Conservation (phyloP, 352 stramenopile genomes). For the Phytopythium litorale region DNA sequence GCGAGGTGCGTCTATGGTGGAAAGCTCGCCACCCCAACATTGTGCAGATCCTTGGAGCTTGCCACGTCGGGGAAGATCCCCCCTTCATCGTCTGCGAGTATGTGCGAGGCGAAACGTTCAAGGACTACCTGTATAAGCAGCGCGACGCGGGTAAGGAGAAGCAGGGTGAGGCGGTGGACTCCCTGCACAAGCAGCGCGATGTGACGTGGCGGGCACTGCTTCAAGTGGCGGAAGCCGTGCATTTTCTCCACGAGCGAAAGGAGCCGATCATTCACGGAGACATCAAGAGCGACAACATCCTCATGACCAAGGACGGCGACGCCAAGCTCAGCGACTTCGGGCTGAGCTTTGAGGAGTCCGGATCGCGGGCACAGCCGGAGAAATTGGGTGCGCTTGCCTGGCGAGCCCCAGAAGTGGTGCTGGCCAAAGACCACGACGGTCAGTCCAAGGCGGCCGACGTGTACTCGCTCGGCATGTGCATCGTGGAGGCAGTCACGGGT, state of each 20-base stretch:
- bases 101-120: constrained; percentile 11
- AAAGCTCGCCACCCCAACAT: constrained; percentile 14
- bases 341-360: constrained; percentile 15
- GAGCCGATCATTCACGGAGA: constrained; percentile 19
- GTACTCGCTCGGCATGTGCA: constrained; percentile 17
- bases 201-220: too few species aligned
- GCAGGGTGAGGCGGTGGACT: too few species aligned
- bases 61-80: constrained; percentile 7
- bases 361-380: constrained; percentile 6
- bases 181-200: too few species aligned
- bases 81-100: constrained; percentile 20
- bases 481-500: constrained; percentile 12
- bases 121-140: constrained; percentile 11
- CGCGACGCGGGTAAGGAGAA: not conserved
- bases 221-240: constrained; percentile 1
- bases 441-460: constrained; percentile 10
- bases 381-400: constrained; percentile 10
- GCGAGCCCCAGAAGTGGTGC: constrained; percentile 14
- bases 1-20: constrained; percentile 15
- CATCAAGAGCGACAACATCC: constrained; percentile 23
- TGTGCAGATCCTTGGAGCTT: constrained; percentile 20
- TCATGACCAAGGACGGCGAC: constrained; percentile 18
- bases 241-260: constrained; percentile 14
- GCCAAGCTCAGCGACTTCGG: constrained; percentile 28
- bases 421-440: not conserved